Base-by-base conservation (phyloP, 495 filamentous ascomycete genomes). In the Xylaria acuta region DNA sequence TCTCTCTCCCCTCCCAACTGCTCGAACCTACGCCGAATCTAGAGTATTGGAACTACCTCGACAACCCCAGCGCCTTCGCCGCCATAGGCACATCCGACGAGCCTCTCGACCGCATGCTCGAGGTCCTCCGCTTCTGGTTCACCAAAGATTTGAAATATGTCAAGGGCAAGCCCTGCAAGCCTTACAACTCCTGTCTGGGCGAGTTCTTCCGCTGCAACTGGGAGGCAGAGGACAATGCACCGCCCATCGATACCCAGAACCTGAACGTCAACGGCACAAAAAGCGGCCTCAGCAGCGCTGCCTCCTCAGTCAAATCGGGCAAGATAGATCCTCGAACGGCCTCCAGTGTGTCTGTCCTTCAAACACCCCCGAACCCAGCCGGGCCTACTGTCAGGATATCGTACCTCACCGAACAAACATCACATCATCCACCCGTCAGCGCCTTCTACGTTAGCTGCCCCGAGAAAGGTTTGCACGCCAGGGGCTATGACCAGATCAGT, bases 91-190 rank as follows among this genome's bases (percentile, higher is more conserved):
- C 95, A 76, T 95, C 95, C 11, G 92, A 98, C 72, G 94, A 98
- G 74, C 87, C 90, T 9, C 84, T 98, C 64, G 95, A 94, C 72
- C 94, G 96, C 69, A 98, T 97, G 91, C 87, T 99, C 51, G 95
- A 92, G 72, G 92, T 97, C 41, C 82, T 97, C 76, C 89, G 96
- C 43, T 99, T 99, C 80, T 99, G 96, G 96, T 98, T 98, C 75
- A 97, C 96, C 32, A 98, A 98, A 79, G 96, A 99, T 79, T 80
- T 99, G 87, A 99, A 98, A 89, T 99, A 97, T 76, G 93, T 97
- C 75, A 98, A 98, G 81, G 95, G 96, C 58, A 97, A 95, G 84
- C 96, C 96, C 12, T 97, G 94, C 88, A 99, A 99, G 81, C 96
- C 96, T 8, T 99, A 99, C 82, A 99, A 99, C 80, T 97, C 95